Conservation (phyloP, 768 basidiomycete genomes). For the Kwoniella sp. region DNA sequence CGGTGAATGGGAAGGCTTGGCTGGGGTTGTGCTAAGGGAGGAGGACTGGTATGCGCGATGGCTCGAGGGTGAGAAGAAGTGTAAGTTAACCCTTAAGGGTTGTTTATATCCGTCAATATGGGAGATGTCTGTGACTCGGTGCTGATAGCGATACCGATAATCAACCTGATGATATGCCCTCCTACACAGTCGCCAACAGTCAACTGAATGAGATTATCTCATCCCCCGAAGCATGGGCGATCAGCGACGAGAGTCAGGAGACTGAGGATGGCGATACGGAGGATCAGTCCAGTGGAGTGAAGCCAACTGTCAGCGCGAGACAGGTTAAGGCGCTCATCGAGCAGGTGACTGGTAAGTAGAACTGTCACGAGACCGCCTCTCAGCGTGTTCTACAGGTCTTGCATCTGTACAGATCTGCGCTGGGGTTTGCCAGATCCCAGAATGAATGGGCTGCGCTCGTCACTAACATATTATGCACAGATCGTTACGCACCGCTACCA, state of each 20-base stretch:
- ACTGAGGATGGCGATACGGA: constrained; percentile 58
- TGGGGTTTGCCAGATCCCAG: no score
- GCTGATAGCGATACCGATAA: not conserved
- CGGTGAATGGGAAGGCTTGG: constrained; percentile 71
- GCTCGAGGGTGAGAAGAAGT: constrained; percentile 84
- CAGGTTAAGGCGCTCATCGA: constrained; percentile 82
- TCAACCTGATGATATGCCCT: no score
- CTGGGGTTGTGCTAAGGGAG: constrained; percentile 77
- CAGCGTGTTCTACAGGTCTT: no score
- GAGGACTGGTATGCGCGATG: constrained; percentile 89
- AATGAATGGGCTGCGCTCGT: no score
- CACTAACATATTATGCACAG: constrained; percentile 58
- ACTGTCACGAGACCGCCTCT: not conserved
- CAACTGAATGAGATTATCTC: constrained; percentile 84
- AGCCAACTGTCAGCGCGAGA: constrained; percentile 80
- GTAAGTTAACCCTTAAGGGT: constrained; percentile 64
- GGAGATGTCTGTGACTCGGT: no score
- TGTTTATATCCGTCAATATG: no score
- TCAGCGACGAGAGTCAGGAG: constrained; percentile 68
- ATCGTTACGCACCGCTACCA: constrained; percentile 89
- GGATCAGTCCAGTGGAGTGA: constrained; percentile 59
- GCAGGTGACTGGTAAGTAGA: constrained; percentile 77
- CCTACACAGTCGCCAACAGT: constrained; percentile 72
- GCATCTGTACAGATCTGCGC: not conserved
- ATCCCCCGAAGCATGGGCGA: constrained; percentile 79